These are phyloP conservation scores for Tricholoma sp. DNA, from an alignment of 768 basidiomycete genomes.

Conservation along the genomic window DNA sequence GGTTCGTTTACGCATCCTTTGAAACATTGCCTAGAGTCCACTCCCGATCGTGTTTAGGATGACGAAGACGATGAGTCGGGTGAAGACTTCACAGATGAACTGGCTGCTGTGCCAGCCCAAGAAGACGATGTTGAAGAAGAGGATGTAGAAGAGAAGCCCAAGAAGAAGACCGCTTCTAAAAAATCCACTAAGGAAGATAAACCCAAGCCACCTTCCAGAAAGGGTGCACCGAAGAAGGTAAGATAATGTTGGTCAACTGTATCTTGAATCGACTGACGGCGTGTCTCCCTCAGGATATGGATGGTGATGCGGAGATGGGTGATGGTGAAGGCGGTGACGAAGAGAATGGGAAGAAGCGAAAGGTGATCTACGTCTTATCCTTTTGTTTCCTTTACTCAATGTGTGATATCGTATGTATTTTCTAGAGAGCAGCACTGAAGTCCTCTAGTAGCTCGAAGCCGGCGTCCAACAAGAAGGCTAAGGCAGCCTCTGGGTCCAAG, in stretches of 20 bases:
- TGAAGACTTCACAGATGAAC: conserved; percentile 41
- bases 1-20: conserved; percentile 14
- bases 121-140: conserved; percentile 34
- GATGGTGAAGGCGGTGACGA: conserved; percentile 33
- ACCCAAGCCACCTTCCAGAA: conserved; percentile 35
- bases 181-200: conserved; percentile 27
- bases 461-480: conserved; percentile 38
- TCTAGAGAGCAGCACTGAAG: conserved; percentile 38
- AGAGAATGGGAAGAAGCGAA: conserved; percentile 58
- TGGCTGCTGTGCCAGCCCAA: conserved; percentile 31
- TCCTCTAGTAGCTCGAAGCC: conserved; percentile 41
- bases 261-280: background rate
- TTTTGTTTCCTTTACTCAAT: conserved; percentile 4
- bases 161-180: conserved; percentile 36
- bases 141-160: conserved; percentile 36
- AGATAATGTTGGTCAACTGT: background rate
- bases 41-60: conserved; percentile 13
- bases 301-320: conserved; percentile 40
- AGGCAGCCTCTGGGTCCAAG: conserved; percentile 36
- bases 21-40: background rate
- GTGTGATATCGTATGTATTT: background rate
- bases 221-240: conserved; percentile 17
- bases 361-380: conserved; percentile 34
- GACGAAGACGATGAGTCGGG: conserved; percentile 34
- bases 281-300: conserved; percentile 19